These are phyloP conservation scores for Mycosarcoma maydis DNA, from an alignment of 1,284 basidiomycete genomes.

Conservation along the genomic window DNA sequence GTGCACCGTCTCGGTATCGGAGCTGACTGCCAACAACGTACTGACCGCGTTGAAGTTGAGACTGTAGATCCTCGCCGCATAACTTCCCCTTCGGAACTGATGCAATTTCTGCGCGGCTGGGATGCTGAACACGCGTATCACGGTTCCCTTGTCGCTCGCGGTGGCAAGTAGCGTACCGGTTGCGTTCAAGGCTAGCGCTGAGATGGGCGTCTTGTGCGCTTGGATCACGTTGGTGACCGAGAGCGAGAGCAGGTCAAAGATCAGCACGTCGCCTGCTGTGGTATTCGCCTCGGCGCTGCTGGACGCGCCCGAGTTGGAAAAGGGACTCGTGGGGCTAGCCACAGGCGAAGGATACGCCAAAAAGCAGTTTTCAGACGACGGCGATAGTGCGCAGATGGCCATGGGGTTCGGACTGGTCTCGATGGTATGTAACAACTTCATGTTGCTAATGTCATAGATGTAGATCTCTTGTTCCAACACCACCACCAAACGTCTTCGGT, in stretches of 20 bases:
- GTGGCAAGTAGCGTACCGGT: conserved; percentile 91
- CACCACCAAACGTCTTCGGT: conserved; percentile 93
- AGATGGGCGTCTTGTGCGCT: conserved; percentile 94
- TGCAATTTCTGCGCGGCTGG: conserved; percentile 91
- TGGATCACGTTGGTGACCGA: conserved; percentile 94
- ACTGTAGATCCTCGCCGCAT: conserved; percentile 85
- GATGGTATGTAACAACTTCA: conserved; percentile 96
- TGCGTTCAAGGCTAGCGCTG: conserved; percentile 84
- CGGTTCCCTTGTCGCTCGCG: conserved; percentile 93
- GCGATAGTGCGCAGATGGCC: conserved; percentile 92
- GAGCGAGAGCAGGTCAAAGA: conserved; percentile 88
- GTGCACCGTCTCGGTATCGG: conserved; percentile 95
- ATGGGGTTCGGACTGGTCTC: conserved; percentile 96
- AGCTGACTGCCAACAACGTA: conserved; percentile 85
- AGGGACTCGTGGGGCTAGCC: conserved; percentile 78
- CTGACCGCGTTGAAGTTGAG: conserved; percentile 90
- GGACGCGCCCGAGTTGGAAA: conserved; percentile 20
- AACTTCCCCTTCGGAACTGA: conserved; percentile 90
- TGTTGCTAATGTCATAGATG: conserved; percentile 98
- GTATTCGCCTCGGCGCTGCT: conserved; percentile 65
- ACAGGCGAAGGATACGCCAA: conserved; percentile 95
- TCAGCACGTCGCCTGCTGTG: conserved; percentile 58
- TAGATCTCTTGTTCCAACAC: conserved; percentile 96
- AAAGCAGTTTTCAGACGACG: conserved; percentile 93
- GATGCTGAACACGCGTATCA: conserved; percentile 92